phyloP scores from a whole-genome alignment of 257 asterid species.

The Solanum bulbocastanum region DNA sequence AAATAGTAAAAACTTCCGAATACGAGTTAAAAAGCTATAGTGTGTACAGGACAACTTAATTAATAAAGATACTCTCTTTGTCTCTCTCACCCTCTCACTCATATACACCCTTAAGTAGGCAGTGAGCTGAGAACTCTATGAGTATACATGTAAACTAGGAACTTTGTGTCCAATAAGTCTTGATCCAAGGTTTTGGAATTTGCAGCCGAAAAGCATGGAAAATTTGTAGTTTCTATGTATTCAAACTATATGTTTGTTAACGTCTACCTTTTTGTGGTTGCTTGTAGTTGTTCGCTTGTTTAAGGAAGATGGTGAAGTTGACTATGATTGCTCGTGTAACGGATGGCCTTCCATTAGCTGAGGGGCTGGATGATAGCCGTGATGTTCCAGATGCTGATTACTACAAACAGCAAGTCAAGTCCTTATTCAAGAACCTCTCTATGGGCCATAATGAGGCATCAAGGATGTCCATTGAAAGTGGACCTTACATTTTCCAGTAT shows the following conservation, averaged over 20 bases:
- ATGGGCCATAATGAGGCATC: conserved; percentile 82
- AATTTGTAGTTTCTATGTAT: not conserved
- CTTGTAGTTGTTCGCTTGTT: conserved; percentile 5
- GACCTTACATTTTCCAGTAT: conserved; percentile 90
- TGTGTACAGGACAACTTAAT: not conserved
- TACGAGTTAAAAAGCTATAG: not conserved
- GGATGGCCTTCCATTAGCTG: conserved; percentile 89
- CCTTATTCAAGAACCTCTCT: conserved; percentile 76
- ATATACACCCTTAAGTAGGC: not conserved
- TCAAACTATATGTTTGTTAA: not conserved
- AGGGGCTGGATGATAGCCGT: conserved; percentile 93
- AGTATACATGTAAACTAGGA: not conserved
- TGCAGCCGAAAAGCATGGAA: not conserved
- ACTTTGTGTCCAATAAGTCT: not conserved
- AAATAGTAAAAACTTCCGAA: not conserved
- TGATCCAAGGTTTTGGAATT: not conserved
- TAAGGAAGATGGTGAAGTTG: conserved; percentile 69
- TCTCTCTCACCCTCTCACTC: not conserved
- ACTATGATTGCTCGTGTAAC: conserved; percentile 96
- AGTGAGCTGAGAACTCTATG: not conserved
- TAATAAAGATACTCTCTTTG: not conserved
- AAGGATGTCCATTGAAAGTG: conserved; percentile 92
- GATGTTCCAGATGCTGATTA: conserved; percentile 73
- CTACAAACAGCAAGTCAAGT: conserved; percentile 86
- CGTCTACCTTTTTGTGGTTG: not conserved